These are phyloP conservation scores for Paraphaeosphaeria sporulosa DNA, from an alignment of 2,329 filamentous ascomycete genomes.

Conservation along the genomic window DNA sequence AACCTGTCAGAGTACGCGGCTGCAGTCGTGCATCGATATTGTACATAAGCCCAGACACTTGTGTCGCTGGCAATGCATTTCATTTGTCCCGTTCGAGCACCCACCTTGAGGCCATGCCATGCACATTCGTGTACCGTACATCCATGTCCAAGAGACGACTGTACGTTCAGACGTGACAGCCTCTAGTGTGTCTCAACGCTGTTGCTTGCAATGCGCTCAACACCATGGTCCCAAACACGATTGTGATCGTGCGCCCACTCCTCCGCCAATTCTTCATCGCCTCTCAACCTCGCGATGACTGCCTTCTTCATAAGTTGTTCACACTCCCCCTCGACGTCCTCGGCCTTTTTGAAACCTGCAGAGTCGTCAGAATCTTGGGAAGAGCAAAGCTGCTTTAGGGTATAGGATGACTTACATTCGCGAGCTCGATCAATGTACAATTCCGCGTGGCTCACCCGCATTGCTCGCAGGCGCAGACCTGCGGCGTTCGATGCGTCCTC, in stretches of 20 bases:
- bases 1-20: neutral
- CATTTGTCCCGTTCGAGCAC: constrained; percentile 33
- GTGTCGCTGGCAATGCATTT: constrained; percentile 39
- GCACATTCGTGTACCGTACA: neutral
- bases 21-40: constrained; percentile 17
- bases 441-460: constrained; percentile 41
- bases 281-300: constrained; percentile 74
- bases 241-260: constrained; percentile 49
- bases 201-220: constrained; percentile 22
- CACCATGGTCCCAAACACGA: constrained; percentile 42
- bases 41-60: constrained; percentile 30
- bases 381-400: neutral
- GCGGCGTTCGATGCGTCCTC: constrained; percentile 19
- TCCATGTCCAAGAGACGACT: neutral
- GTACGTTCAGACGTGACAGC: neutral
- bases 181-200: neutral
- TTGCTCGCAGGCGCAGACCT: constrained; percentile 25
- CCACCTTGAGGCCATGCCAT: neutral
- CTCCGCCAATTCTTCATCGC: constrained; percentile 44
- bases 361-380: constrained; percentile 2
- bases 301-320: constrained; percentile 85
- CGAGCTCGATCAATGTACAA: constrained; percentile 46
- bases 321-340: constrained; percentile 74
- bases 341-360: constrained; percentile 68
- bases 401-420: constrained; percentile 36